Evolutionary conservation across 306 rosid genomes (phyloP), one percentile per base, ranked within the genome.

Genomic region (Alnus glutinosa): DNA sequence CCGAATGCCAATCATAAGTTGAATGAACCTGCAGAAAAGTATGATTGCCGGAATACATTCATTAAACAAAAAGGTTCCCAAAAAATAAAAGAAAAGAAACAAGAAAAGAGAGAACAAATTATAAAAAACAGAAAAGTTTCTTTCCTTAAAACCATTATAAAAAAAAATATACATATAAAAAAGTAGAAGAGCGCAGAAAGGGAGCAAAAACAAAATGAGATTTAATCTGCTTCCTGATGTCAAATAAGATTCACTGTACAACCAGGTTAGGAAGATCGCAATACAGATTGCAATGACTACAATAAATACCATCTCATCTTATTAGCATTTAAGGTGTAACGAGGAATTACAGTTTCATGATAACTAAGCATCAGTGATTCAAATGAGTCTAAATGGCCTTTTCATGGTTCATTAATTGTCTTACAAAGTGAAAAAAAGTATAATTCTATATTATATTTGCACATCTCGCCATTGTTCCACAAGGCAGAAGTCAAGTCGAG

Each of bases 21-120:
- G 93, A 85, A 19, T 87, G 96, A 85, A 96, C 92, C 99, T 96
- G 83, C 88, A 85, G n/a, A 80, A 37, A 46, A 82, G 80, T 82
- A 73, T 77, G 71, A 64, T 72, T 36, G 74, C 82, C 48, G 46
- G 28, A 77, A 87, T 75, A 42, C 73, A 54, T 62, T 75, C 42
- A 61, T 57, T 11, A 30, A 62, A 32, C 14, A 13, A 32, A 11
- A 39, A 15, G 18, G 4, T 44, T 47, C 16, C n/a, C 46, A 42
- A 5, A 1, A 5, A 30, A 6, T 1, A 72, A 39, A 2, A 5
- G 1, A n/a, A 52, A 55, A 71, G 15, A n/a, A n/a, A 13, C 12
- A 48, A 71, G 58, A 30, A 48, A 19, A 46, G 12, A 70, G 7
- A 78, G 77, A 32, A 62, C n/a, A 32, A 4, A 34, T 34, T 30